Evolutionary conservation across 208 protist species (phyloP).

Genomic region (Trypanosoma vivax): DNA sequence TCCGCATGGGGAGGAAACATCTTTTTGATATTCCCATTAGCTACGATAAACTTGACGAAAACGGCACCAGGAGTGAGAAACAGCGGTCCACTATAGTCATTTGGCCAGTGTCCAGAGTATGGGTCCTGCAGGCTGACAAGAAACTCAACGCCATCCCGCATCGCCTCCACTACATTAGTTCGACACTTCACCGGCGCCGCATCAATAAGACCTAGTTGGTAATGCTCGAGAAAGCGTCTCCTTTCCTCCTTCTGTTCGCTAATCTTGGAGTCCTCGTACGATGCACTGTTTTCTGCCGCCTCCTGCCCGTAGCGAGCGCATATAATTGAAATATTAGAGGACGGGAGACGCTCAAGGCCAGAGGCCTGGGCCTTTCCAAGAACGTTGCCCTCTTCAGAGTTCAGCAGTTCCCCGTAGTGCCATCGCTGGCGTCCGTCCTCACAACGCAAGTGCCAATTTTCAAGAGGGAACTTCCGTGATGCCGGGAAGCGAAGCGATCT

Average conservation of each 20-base stretch:
- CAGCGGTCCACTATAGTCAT: conserved; percentile 96
- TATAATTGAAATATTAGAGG: conserved; percentile 6
- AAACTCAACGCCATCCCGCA: conserved; percentile 68
- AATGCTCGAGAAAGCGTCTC: conserved; percentile 53
- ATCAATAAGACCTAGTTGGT: conserved; percentile 51
- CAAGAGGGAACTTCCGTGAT: conserved; percentile 38
- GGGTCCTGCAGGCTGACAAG: conserved; percentile 75
- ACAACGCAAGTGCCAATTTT: conserved; percentile 73
- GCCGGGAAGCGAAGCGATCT: conserved; percentile 27
- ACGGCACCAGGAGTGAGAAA: conserved; percentile 92
- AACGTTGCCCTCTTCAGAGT: conserved; percentile 56
- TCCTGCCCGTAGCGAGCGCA: conserved; percentile 19
- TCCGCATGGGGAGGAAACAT: conserved; percentile 58
- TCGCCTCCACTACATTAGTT: conserved; percentile 23
- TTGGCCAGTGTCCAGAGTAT: conserved; percentile 96
- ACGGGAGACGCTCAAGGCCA: conserved; percentile 22
- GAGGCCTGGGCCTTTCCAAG: conserved; percentile 45
- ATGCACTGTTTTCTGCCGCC: background rate
- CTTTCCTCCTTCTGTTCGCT: conserved; percentile 29
- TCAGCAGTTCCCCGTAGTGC: conserved; percentile 47
- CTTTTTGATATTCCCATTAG: conserved; percentile 31
- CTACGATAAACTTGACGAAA: conserved; percentile 89
- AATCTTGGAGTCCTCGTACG: conserved; percentile 21
- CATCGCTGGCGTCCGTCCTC: conserved; percentile 88
- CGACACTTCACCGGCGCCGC: conserved; percentile 2